Evolutionary conservation across 805 yeast species (phyloP).

Genomic region (Metschnikowia cerradonensis): DNA sequence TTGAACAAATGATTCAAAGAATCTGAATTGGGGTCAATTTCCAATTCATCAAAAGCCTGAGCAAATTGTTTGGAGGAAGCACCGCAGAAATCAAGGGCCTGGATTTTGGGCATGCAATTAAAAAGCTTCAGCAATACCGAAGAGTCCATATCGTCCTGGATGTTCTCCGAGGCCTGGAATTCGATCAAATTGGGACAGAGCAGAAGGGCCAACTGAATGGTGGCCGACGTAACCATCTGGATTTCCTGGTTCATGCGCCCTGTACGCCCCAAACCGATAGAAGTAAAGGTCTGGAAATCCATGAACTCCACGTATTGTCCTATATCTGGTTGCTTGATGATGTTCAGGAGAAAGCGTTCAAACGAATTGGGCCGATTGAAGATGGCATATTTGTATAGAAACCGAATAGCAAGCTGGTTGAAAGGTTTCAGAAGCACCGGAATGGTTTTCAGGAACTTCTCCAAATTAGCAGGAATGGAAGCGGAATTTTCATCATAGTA

Average conservation of each 20-base stretch:
- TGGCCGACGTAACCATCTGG: slow-evolving; percentile 78
- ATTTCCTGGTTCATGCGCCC: slow-evolving; percentile 87
- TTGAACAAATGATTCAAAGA: slow-evolving; percentile 28
- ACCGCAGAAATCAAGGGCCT: slow-evolving; percentile 85
- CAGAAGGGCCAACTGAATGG: slow-evolving; percentile 59
- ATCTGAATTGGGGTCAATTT: slow-evolving; percentile 14
- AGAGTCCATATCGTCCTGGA: slow-evolving; percentile 73
- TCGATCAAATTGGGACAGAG: slow-evolving; percentile 68
- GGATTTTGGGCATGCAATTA: slow-evolving; percentile 50
- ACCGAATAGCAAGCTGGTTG: slow-evolving; percentile 53
- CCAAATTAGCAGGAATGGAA: slow-evolving; percentile 49
- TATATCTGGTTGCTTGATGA: slow-evolving; percentile 41
- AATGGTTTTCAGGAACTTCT: slow-evolving; percentile 48
- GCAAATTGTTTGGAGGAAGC: slow-evolving; percentile 66
- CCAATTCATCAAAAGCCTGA: slow-evolving; percentile 48
- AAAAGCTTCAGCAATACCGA: slow-evolving; percentile 54
- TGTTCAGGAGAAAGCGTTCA: slow-evolving; percentile 60
- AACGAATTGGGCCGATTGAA: slow-evolving; percentile 81
- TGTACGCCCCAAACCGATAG: slow-evolving; percentile 85
- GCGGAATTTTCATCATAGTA: slow-evolving; percentile 51
- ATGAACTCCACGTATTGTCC: slow-evolving; percentile 67
- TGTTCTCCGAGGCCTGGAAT: slow-evolving; percentile 79
- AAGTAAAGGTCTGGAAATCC: slow-evolving; percentile 85
- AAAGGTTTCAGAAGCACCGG: slow-evolving; percentile 56
- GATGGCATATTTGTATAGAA: slow-evolving; percentile 61